Percentiles rank a stretch among this genome's conserved stretches.
These are phyloP conservation scores for Rubroboletus satanas DNA, from an alignment of 768 basidiomycete species.

Conservation along the genomic window DNA sequence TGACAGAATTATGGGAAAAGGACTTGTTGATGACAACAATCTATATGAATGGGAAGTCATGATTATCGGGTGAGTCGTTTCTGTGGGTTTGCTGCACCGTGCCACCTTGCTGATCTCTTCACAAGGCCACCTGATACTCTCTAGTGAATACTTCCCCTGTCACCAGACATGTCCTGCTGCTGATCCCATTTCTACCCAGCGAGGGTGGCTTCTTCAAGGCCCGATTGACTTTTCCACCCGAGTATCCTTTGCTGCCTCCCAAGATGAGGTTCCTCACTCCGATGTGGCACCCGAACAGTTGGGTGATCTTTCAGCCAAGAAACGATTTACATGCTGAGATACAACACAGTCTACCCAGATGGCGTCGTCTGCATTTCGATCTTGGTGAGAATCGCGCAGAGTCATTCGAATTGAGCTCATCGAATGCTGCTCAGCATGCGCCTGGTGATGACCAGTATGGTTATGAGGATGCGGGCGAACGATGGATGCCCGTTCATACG, in stretches of 20 bases:
- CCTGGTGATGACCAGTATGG: constrained; percentile 97
- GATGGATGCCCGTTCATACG: constrained; percentile 97
- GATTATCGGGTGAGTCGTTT: constrained; percentile 74
- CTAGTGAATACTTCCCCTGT: constrained; percentile 55
- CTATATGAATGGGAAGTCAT: constrained; percentile 96
- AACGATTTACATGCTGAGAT: not conserved
- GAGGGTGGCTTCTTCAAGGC: constrained; percentile 98
- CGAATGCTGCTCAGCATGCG: constrained; percentile 58
- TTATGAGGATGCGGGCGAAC: constrained; percentile 93
- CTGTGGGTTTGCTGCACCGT: constrained; percentile 9
- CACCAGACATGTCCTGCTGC: not conserved
- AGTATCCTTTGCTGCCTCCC: constrained; percentile 88
- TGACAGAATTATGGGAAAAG: constrained; percentile 42
- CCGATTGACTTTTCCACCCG: constrained; percentile 79
- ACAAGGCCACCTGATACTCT: constrained; percentile 85
- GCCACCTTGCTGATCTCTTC: constrained; percentile 16
- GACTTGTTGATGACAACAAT: constrained; percentile 92
- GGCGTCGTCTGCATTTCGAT: constrained; percentile 97
- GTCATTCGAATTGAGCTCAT: constrained; percentile 1
- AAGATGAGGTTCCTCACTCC: constrained; percentile 95
- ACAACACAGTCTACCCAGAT: constrained; percentile 75
- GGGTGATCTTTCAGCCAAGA: constrained; percentile 25
- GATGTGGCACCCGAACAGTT: constrained; percentile 98
- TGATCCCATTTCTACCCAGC: constrained; percentile 37
- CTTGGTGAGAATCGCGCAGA: constrained; percentile 47